phyloP scores from a whole-genome alignment of 768 basidiomycete genomes.

The Xerocomus brunneocitrinus region DNA sequence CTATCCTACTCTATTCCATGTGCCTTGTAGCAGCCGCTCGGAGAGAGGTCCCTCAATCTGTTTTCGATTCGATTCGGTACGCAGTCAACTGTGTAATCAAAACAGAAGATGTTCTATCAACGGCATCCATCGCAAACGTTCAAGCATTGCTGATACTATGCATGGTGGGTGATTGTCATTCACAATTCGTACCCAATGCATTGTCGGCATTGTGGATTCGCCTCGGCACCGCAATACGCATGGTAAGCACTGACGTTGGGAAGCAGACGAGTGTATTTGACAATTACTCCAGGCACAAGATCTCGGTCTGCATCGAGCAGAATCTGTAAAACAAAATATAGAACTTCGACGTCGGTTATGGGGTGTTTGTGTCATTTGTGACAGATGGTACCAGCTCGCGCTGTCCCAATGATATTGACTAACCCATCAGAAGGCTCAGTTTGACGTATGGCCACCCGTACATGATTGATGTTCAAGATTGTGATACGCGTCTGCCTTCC shows the following conservation, averaged over 20 bases:
- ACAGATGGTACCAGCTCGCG: conserved; percentile 67
- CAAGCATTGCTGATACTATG: conserved; percentile 82
- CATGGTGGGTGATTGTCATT: conserved; percentile 89
- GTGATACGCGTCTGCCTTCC: conserved; percentile 89
- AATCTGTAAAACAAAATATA: conserved; percentile 77
- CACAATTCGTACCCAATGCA: conserved; percentile 80
- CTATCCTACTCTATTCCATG: conserved; percentile 87
- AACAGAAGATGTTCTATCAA: conserved; percentile 86
- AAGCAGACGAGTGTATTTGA: conserved; percentile 11
- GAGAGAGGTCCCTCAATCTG: conserved; percentile 73
- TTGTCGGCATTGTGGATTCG: conserved; percentile 84
- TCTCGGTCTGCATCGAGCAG: conserved; percentile 89
- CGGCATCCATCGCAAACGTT: conserved; percentile 79
- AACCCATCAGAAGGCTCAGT: conserved; percentile 56
- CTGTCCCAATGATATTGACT: conserved; percentile 1
- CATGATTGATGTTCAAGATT: conserved; percentile 96
- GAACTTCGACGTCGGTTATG: conserved; percentile 88
- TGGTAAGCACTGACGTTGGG: conserved; percentile 53
- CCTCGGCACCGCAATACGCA: conserved; percentile 83
- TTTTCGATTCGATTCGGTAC: conserved; percentile 88
- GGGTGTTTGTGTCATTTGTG: conserved; percentile 91
- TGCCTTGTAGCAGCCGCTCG: conserved; percentile 88
- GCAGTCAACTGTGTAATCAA: conserved; percentile 85
- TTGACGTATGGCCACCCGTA: conserved; percentile 89
- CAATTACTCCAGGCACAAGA: conserved; percentile 75